phyloP scores from a whole-genome alignment of 345 rosid genomes.

The Eucalyptus virginea region DNA sequence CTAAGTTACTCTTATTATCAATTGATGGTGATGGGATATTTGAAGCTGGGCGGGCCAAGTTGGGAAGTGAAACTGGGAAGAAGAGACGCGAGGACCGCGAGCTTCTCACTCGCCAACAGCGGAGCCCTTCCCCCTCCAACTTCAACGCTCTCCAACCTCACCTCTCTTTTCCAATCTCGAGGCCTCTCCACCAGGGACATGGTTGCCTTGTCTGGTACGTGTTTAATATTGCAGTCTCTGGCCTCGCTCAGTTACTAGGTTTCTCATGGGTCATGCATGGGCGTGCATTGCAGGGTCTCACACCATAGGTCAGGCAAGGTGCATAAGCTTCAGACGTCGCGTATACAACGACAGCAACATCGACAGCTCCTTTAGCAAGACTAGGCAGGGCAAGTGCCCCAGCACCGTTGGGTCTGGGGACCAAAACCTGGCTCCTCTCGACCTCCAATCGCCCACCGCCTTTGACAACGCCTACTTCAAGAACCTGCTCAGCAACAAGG shows the following conservation, averaged over 20 bases:
- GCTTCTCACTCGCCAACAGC: slow-evolving; percentile 64
- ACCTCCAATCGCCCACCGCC: slow-evolving; percentile 32
- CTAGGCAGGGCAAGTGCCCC: slow-evolving; percentile 27
- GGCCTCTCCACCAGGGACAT: slow-evolving; percentile 72
- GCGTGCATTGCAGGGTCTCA: slow-evolving; percentile 7
- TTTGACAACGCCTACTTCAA: slow-evolving; percentile 46
- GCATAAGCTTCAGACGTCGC: slow-evolving; percentile 19
- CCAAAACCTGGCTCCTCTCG: slow-evolving; percentile 20
- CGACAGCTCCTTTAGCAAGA: slow-evolving; percentile 20
- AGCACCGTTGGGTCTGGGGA: slow-evolving; percentile 1
- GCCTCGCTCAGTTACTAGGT: not conserved
- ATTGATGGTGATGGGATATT: not conserved
- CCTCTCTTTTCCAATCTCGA: slow-evolving; percentile 36
- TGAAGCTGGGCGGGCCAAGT: slow-evolving; percentile 68
- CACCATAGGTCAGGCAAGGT: slow-evolving; percentile 43
- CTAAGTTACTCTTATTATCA: not conserved
- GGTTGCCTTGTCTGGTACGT: slow-evolving; percentile 71
- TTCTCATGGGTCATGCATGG: not conserved
- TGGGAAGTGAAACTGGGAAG: slow-evolving; percentile 89
- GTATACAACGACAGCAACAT: slow-evolving; percentile 34
- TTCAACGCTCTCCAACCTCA: slow-evolving; percentile 41
- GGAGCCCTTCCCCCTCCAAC: slow-evolving; percentile 56
- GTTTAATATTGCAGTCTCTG: not conserved
- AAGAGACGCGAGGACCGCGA: slow-evolving; percentile 71
- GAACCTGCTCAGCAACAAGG: slow-evolving; percentile 35